Evolutionary conservation across 2,329 filamentous ascomycete species (phyloP).

Genomic region (Pyricularia sp.): DNA sequence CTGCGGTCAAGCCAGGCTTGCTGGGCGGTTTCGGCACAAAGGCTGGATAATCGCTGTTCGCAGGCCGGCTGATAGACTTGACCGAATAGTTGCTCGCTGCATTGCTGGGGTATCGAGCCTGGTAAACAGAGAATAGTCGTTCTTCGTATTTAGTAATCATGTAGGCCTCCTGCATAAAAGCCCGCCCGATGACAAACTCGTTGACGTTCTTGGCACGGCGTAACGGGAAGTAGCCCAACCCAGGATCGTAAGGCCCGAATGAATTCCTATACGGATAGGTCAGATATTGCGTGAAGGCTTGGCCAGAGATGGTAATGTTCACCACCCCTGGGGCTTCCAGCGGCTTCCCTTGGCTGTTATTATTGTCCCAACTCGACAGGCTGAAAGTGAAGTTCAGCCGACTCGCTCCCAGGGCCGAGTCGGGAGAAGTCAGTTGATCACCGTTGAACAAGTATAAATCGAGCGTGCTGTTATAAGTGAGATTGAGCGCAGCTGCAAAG

Average conservation of each 20-base stretch:
- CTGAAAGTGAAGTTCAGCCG: conserved; percentile 47
- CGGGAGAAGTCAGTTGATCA: conserved; percentile 25
- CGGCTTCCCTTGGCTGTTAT: conserved; percentile 40
- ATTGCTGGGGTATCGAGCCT: conserved; percentile 41
- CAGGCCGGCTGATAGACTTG: conserved; percentile 29
- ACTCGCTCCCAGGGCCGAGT: conserved; percentile 30
- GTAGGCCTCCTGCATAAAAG: conserved; percentile 63
- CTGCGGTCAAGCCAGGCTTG: conserved; percentile 24
- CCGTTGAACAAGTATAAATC: conserved; percentile 56
- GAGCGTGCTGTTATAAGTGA: conserved; percentile 55
- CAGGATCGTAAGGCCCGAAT: conserved; percentile 32
- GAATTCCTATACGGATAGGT: conserved; percentile 38
- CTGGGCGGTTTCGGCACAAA: conserved; percentile 16
- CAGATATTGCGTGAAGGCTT: conserved; percentile 40
- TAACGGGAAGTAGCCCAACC: conserved; percentile 57
- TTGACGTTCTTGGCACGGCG: conserved; percentile 41
- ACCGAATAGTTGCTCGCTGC: conserved; percentile 29
- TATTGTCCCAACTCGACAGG: conserved; percentile 45
- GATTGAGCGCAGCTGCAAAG: conserved; percentile 54
- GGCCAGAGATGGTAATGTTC: conserved; percentile 44
- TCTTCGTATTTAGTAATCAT: conserved; percentile 47
- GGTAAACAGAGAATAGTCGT: conserved; percentile 42
- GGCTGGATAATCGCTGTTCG: conserved; percentile 38
- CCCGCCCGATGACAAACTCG: conserved; percentile 54
- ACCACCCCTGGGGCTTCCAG: conserved; percentile 39